phyloP scores from a whole-genome alignment of 805 yeast genomes.

The Novakomyces olei region DNA sequence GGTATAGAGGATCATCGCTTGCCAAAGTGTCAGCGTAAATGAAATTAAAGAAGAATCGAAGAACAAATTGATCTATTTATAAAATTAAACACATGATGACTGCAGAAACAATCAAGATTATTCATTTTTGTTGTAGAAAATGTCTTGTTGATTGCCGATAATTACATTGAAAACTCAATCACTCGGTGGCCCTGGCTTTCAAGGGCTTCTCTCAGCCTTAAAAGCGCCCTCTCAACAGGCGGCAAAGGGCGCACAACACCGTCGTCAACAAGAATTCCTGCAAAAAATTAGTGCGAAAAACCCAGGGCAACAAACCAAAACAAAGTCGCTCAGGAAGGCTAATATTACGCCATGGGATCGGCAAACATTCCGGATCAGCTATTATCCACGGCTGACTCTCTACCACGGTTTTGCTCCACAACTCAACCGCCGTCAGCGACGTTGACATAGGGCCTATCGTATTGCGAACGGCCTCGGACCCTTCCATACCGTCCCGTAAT shows the following conservation, averaged over 20 bases:
- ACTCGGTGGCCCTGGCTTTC: conserved; percentile 34
- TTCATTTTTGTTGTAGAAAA: conserved; percentile 11
- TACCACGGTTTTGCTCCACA: conserved; percentile 20
- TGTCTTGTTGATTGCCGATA: conserved; percentile 13
- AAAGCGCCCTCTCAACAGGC: conserved; percentile 31
- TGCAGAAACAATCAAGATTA: conserved; percentile 9
- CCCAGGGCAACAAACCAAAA: too few relatives aligned
- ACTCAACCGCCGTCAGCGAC: conserved; percentile 20
- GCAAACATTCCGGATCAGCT: conserved; percentile 31
- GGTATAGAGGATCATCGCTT: too few relatives aligned
- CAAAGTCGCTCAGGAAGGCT: conserved; percentile 10
- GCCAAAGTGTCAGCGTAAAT: too few relatives aligned
- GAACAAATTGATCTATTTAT: too few relatives aligned
- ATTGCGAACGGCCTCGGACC: conserved; percentile 32
- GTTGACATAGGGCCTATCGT: conserved; percentile 29
- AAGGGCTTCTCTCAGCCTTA: conserved; percentile 31
- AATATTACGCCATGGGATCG: conserved; percentile 27
- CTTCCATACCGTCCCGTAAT: conserved; percentile 22
- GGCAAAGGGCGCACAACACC: conserved; percentile 30
- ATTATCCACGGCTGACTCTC: conserved; percentile 23
- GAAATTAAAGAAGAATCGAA: too few relatives aligned
- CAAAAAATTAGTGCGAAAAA: conserved; percentile 16
- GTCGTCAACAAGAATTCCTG: conserved; percentile 29
- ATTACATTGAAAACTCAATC: conserved; percentile 20
- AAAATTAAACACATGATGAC: conserved; percentile 3